Conservation (phyloP, 306 rosid genomes). For the Carpinus viminea region DNA sequence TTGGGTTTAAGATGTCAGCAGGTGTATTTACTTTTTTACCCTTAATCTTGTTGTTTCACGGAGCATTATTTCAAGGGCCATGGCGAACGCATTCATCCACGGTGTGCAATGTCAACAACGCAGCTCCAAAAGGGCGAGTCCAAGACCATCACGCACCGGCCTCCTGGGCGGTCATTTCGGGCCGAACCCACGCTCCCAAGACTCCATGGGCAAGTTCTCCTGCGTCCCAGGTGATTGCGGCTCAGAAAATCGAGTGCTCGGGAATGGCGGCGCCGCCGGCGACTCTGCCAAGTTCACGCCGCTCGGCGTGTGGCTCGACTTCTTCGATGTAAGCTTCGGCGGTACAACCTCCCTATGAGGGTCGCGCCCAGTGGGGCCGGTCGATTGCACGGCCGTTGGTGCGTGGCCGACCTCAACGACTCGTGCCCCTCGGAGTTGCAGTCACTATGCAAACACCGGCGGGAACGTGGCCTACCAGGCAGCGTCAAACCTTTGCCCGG, state of each 20-base stretch:
- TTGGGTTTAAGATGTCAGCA: too few relatives aligned
- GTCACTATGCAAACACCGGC: too few relatives aligned
- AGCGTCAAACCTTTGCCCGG: too few relatives aligned
- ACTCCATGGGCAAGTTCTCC: slow-evolving; percentile 60
- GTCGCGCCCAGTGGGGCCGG: slow-evolving; percentile 50
- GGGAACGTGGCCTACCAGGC: too few relatives aligned
- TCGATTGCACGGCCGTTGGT: slow-evolving; percentile 55
- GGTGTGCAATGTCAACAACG: slow-evolving; percentile 58
- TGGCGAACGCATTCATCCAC: too few relatives aligned
- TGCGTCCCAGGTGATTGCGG: slow-evolving; percentile 73
- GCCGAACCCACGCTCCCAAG: slow-evolving; percentile 60
- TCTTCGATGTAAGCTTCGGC: slow-evolving; percentile 68
- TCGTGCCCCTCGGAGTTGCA: slow-evolving; percentile 64
- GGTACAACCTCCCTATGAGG: slow-evolving; percentile 75
- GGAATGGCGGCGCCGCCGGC: slow-evolving; percentile 58
- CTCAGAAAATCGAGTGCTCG: slow-evolving; percentile 55
- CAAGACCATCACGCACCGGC: slow-evolving; percentile 52
- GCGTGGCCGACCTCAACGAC: slow-evolving; percentile 57
- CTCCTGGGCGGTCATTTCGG: slow-evolving; percentile 95
- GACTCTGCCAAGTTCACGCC: too few relatives aligned
- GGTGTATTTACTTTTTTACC: too few relatives aligned
- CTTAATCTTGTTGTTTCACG: too few relatives aligned
- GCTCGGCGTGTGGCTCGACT: slow-evolving; percentile 67
- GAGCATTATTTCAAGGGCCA: too few relatives aligned
- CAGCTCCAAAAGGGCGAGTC: slow-evolving; percentile 61